phyloP scores from a whole-genome alignment of 768 basidiomycete genomes.

The Boletus huronensis region DNA sequence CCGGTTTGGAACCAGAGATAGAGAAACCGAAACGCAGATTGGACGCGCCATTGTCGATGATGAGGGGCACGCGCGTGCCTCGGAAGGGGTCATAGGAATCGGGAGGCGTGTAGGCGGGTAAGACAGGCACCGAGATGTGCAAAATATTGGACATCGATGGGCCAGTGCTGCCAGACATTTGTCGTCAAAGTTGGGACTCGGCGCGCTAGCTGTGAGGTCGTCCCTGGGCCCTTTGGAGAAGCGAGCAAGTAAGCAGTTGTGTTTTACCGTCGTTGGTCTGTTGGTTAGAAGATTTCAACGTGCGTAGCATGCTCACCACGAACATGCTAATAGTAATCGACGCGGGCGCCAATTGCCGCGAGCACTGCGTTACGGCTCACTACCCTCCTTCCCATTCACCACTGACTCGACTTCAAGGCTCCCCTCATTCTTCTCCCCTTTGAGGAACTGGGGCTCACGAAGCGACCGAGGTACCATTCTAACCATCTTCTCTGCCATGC shows the following conservation, averaged over 20 bases:
- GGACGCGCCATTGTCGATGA: constrained; percentile 89
- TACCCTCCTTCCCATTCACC: not conserved
- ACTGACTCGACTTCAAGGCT: not conserved
- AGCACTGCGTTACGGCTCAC: not conserved
- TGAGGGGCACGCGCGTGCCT: constrained; percentile 54
- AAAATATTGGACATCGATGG: constrained; percentile 14
- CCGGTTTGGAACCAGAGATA: constrained; percentile 34
- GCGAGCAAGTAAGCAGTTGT: not conserved
- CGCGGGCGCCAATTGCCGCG: not conserved
- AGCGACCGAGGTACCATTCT: not conserved
- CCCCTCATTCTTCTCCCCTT: not conserved
- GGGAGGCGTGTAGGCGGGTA: constrained; percentile 35
- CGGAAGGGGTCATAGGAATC: constrained; percentile 53
- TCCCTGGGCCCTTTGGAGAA: not conserved
- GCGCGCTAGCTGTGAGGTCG: not conserved
- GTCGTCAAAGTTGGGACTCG: not conserved
- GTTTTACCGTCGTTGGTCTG: not conserved
- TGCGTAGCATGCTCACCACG: not conserved
- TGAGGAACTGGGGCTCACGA: not conserved
- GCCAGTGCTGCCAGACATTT: constrained; percentile 12
- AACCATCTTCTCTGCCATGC: not conserved
- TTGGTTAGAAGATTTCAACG: not conserved
- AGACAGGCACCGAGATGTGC: constrained; percentile 21
- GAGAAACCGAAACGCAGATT: constrained; percentile 82
- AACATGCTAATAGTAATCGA: not conserved